phyloP scores from a whole-genome alignment of 768 basidiomycete genomes.

The Phylloporus arenicola region DNA sequence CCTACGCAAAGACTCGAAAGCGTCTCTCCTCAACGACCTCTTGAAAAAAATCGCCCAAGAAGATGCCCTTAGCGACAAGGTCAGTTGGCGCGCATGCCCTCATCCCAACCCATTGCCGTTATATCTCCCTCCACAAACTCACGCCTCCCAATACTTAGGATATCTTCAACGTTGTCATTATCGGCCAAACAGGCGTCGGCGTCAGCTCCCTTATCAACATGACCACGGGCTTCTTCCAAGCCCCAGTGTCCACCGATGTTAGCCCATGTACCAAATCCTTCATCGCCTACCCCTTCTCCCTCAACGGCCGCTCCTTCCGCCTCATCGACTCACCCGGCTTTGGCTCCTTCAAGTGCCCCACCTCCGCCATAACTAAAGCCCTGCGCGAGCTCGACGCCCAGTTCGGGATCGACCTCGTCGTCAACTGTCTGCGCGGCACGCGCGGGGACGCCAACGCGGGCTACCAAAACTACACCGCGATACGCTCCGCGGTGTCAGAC shows the following conservation, averaged over 20 bases:
- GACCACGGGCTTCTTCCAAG: constrained; percentile 19
- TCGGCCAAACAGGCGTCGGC: constrained; percentile 30
- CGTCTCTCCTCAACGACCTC: constrained; percentile 19
- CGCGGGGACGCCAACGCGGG: constrained; percentile 27
- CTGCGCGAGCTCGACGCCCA: constrained; percentile 26
- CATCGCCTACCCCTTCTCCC: constrained; percentile 20
- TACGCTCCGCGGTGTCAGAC: constrained; percentile 26
- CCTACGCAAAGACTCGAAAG: constrained; percentile 24
- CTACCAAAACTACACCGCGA: constrained; percentile 22
- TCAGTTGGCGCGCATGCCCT: constrained; percentile 4
- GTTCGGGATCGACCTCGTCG: constrained; percentile 25
- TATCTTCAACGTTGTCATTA: constrained; percentile 27
- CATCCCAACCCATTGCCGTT: background rate
- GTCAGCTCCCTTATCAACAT: constrained; percentile 41
- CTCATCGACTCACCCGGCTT: constrained; percentile 29
- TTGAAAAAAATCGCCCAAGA: constrained; percentile 19
- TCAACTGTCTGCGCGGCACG: constrained; percentile 25
- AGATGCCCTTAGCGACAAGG: constrained; percentile 21
- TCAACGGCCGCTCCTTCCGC: constrained; percentile 26
- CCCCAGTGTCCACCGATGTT: constrained; percentile 25
- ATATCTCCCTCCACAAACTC: background rate
- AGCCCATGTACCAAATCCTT: constrained; percentile 24
- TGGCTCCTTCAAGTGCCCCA: constrained; percentile 25
- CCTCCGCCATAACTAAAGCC: constrained; percentile 20
- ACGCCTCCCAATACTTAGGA: constrained; percentile 11